Conservation (phyloP, 192 early-diverging fungal genomes). For the Neocallimastix lanati region DNA sequence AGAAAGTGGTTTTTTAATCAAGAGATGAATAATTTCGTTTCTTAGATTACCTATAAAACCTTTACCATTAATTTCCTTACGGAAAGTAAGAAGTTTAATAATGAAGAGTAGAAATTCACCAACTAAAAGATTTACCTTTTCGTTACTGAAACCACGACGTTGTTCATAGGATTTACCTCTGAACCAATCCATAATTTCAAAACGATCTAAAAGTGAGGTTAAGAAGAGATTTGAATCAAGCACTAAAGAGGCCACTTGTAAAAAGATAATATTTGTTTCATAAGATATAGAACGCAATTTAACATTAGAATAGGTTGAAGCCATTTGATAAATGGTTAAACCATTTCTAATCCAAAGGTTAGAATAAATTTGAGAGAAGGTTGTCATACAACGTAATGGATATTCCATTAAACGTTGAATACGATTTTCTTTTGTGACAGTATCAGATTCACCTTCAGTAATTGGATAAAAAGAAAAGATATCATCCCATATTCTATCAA, state of each 20-base stretch:
- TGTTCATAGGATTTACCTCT: slow-evolving; percentile 15
- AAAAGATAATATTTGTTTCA: slow-evolving; percentile 77
- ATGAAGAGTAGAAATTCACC: background rate
- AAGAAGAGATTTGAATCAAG: slow-evolving; percentile 64
- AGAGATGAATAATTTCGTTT: background rate
- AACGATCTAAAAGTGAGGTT: slow-evolving; percentile 66
- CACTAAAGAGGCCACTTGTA: slow-evolving; percentile 50
- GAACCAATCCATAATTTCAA: slow-evolving; percentile 76
- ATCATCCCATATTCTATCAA: background rate
- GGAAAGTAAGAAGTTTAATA: background rate
- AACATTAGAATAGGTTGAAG: slow-evolving; percentile 66
- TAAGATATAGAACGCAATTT: slow-evolving; percentile 72
- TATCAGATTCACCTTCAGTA: background rate
- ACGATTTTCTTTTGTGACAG: background rate
- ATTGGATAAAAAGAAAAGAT: background rate
- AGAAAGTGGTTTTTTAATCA: background rate
- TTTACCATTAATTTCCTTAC: background rate
- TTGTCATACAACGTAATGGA: background rate
- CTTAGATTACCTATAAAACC: background rate
- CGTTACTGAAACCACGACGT: background rate
- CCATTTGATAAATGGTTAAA: slow-evolving; percentile 4
- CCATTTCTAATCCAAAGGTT: background rate
- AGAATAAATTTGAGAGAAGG: background rate
- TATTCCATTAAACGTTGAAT: background rate
- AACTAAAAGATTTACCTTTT: background rate